phyloP scores from a whole-genome alignment of 495 filamentous ascomycete species.

The Xylaria acuta region DNA sequence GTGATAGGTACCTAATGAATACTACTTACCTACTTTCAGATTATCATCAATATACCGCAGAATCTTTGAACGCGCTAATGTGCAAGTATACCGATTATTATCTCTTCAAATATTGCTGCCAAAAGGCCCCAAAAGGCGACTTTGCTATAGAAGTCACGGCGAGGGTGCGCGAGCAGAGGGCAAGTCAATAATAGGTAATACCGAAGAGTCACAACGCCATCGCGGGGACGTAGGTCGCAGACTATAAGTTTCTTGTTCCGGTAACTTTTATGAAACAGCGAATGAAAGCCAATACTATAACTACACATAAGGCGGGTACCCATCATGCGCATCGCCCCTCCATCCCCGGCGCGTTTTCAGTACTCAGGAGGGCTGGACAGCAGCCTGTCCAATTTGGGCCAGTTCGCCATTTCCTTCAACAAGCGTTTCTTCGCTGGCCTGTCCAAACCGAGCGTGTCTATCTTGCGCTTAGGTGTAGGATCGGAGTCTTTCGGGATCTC shows the following conservation, averaged over 20 bases:
- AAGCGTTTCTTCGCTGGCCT: background rate
- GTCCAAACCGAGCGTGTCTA: constrained; percentile 7
- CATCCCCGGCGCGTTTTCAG: background rate
- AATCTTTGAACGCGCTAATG: background rate
- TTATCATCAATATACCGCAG: background rate
- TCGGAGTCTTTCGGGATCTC: background rate
- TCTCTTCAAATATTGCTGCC: too few relatives aligned
- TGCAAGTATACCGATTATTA: too few relatives aligned
- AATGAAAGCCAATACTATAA: background rate
- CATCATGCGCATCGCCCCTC: background rate
- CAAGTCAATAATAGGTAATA: background rate
- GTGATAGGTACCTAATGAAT: too few relatives aligned
- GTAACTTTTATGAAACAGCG: background rate
- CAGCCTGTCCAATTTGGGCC: background rate
- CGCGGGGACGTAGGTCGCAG: background rate
- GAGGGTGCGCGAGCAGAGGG: background rate
- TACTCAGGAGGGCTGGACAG: background rate
- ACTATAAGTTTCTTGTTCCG: background rate
- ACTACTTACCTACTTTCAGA: background rate
- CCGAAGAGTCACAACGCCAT: background rate
- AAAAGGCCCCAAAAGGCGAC: too few relatives aligned
- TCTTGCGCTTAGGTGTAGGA: background rate
- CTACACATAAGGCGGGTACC: background rate
- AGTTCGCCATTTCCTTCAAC: background rate
- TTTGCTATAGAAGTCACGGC: background rate